Percentiles rank a stretch among this genome's conserved stretches.
phyloP scores from a whole-genome alignment of 225 moss, liverwort and hornwort species.

The Polytrichum formosum region DNA sequence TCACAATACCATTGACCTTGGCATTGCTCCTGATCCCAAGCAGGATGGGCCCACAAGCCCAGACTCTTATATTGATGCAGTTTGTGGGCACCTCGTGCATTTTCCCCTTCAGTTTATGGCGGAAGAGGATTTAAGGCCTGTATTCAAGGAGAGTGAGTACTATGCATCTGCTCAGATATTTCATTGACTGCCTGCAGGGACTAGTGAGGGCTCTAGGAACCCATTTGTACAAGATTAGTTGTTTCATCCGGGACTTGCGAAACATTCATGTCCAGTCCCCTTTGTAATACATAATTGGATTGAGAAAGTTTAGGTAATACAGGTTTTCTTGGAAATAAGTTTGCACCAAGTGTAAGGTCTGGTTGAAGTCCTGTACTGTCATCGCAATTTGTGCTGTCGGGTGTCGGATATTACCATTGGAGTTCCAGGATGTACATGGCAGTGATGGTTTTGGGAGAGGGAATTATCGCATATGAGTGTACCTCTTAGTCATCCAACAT shows the following conservation, averaged over 20 bases:
- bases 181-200: slow-evolving; percentile 27
- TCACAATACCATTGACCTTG: slow-evolving; percentile 62
- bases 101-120: slow-evolving; percentile 57
- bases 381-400: too few species aligned
- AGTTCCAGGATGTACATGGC: too few species aligned
- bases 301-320: slow-evolving; percentile 12
- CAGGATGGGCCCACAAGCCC: slow-evolving; percentile 4
- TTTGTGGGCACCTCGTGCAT: slow-evolving; percentile 51
- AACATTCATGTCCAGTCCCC: slow-evolving; percentile 24
- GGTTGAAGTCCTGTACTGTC: too few species aligned
- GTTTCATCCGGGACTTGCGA: slow-evolving; percentile 10
- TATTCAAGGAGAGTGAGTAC: slow-evolving; percentile 72
- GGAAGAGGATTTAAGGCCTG: slow-evolving; percentile 66
- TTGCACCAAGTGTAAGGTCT: too few species aligned
- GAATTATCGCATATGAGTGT: too few species aligned
- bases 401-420: too few species aligned
- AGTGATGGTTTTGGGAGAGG: too few species aligned
- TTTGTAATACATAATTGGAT: slow-evolving; percentile 47
- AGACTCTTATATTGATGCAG: slow-evolving; percentile 47
- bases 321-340: not conserved
- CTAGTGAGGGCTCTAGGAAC: slow-evolving; percentile 17
- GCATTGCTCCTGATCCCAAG: slow-evolving; percentile 40
- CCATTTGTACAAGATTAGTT: slow-evolving; percentile 10
- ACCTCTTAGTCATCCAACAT: too few species aligned
- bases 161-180: slow-evolving; percentile 65